Conservation (phyloP, 1,284 basidiomycete genomes). For the Heterobasidion irregulare region DNA sequence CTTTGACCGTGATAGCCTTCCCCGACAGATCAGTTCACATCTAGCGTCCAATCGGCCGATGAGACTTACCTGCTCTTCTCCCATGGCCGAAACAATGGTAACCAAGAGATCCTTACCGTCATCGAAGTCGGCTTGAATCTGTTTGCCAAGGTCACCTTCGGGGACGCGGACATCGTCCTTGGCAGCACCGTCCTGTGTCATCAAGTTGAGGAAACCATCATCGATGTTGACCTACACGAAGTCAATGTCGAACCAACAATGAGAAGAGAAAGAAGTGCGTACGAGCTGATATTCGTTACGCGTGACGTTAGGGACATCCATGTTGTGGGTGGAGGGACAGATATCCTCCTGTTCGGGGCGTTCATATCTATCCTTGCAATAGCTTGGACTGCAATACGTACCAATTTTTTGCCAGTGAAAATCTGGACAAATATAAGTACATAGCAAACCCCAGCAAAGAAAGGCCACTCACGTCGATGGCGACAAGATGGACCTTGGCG, state of each 20-base stretch:
- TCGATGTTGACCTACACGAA: conserved; percentile 67
- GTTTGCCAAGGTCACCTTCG: conserved; percentile 75
- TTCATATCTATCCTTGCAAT: conserved; percentile 9
- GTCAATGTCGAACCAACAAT: not conserved
- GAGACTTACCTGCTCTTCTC: conserved; percentile 69
- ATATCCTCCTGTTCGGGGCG: conserved; percentile 80
- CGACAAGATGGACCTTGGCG: conserved; percentile 98
- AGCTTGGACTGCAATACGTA: conserved; percentile 22
- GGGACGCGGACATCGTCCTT: conserved; percentile 98
- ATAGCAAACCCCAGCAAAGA: not conserved
- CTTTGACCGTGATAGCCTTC: conserved; percentile 80
- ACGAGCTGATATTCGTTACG: conserved; percentile 93
- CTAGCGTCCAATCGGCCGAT: not conserved
- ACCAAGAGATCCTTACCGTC: conserved; percentile 84
- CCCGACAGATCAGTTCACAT: conserved; percentile 4
- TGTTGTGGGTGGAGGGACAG: conserved; percentile 96
- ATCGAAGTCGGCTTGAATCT: conserved; percentile 74
- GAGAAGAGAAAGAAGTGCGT: conserved; percentile 19
- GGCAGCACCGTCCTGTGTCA: conserved; percentile 74
- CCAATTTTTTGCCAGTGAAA: conserved; percentile 92
- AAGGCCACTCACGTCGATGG: conserved; percentile 74
- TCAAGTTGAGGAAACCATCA: conserved; percentile 92
- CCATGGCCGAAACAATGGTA: conserved; percentile 90
- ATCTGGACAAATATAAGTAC: conserved; percentile 44
- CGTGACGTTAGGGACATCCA: conserved; percentile 95